phyloP scores from a whole-genome alignment of 345 rosid species.

The Kernera saxatilis region DNA sequence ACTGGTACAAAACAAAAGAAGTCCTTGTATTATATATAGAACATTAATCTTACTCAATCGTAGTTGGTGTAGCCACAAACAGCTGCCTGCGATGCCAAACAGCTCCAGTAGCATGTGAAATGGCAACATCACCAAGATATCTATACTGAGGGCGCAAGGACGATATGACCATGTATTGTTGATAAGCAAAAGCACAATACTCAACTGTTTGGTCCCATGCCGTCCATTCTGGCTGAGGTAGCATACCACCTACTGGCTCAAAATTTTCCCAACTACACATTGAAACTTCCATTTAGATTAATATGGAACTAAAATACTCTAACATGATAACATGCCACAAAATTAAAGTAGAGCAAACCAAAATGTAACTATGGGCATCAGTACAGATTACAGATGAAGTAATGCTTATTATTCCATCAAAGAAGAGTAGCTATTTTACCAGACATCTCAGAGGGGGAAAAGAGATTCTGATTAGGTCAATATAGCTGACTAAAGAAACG shows the following conservation, averaged over 20 bases:
- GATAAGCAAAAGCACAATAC: conserved; percentile 96
- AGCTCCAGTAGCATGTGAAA: conserved; percentile 91
- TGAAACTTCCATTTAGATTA: conserved; percentile 21
- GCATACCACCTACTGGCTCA: conserved; percentile 89
- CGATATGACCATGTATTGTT: conserved; percentile 81
- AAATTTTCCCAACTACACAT: conserved; percentile 93
- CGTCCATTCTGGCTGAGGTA: conserved; percentile 99
- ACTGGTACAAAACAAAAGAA: background rate
- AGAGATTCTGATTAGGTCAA: background rate
- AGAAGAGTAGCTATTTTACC: background rate
- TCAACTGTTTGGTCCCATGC: conserved; percentile 99
- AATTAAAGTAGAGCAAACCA: background rate
- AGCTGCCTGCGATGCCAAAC: conserved; percentile 98
- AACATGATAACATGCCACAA: background rate
- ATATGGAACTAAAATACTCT: conserved; percentile 1
- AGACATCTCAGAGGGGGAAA: background rate
- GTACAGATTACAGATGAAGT: background rate
- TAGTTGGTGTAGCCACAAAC: conserved; percentile 94
- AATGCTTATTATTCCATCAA: background rate
- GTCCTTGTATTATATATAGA: background rate
- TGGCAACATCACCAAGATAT: conserved; percentile 96
- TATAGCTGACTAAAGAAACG: background rate
- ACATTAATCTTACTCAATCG: conserved; percentile 73
- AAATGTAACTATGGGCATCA: background rate
- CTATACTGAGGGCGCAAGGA: conserved; percentile 94